phyloP scores from a whole-genome alignment of 2,329 filamentous ascomycete genomes.

The Exophiala calicioides region DNA sequence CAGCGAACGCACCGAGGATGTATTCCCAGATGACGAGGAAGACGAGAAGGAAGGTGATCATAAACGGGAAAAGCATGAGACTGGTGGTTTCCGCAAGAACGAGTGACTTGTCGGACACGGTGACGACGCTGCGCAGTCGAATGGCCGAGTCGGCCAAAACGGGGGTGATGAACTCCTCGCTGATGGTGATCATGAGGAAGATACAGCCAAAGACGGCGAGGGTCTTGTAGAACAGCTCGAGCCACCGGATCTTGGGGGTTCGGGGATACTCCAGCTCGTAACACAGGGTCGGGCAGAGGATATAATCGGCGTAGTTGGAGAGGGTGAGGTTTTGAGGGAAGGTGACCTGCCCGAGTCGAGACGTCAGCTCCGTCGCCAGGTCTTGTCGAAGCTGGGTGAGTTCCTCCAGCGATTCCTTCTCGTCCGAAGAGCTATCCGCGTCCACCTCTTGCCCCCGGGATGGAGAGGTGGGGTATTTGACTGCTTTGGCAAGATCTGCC shows the following conservation, averaged over 20 bases:
- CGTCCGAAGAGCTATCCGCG: conserved; percentile 33
- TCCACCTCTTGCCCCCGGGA: conserved; percentile 33
- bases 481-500: conserved; percentile 61
- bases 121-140: conserved; percentile 50
- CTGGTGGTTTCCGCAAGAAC: conserved; percentile 88
- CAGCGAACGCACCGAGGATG: conserved; percentile 87
- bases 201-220: conserved; percentile 93
- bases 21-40: conserved; percentile 99
- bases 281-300: conserved; percentile 92
- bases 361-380: conserved; percentile 86
- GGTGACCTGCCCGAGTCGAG: conserved; percentile 82
- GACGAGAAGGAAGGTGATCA: conserved; percentile 90
- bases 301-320: conserved; percentile 79
- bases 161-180: conserved; percentile 93
- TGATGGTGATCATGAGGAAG: conserved; percentile 86
- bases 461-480: conserved; percentile 69
- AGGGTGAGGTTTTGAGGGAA: conserved; percentile 87
- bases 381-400: conserved; percentile 76
- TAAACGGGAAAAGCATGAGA: conserved; percentile 92
- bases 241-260: conserved; percentile 71
- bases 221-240: conserved; percentile 79
- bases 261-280: conserved; percentile 97
- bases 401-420: conserved; percentile 46
- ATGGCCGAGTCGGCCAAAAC: conserved; percentile 74
- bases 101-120: conserved; percentile 66